A percentile compares a stretch with the other conserved stretches of the same genome.
These are phyloP conservation scores for peach (Prunus persica) DNA, from an alignment of 306 rosid species.

Conservation along the genomic window DNA sequence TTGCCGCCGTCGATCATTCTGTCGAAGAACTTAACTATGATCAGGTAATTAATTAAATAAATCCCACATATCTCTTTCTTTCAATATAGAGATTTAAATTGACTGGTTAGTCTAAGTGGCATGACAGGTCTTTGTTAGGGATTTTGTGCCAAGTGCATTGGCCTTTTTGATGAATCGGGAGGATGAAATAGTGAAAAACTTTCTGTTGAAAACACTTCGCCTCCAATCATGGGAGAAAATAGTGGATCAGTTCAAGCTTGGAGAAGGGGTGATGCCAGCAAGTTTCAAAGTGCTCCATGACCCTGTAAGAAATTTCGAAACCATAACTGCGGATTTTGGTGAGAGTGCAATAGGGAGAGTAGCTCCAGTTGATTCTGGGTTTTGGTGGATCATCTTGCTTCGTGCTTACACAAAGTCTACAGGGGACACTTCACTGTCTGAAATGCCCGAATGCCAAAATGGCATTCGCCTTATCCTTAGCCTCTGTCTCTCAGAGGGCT, in stretches of 20 bases:
- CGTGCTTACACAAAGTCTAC: conserved; percentile 43
- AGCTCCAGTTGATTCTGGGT: conserved; percentile 42
- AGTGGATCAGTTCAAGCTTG: conserved; percentile 35
- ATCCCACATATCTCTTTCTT: not conserved
- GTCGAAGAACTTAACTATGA: conserved; percentile 35
- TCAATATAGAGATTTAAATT: too few relatives aligned
- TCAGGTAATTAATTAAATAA: conserved; percentile 19
- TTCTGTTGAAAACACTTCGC: conserved; percentile 35
- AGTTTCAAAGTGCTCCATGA: conserved; percentile 39
- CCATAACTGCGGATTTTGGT: conserved; percentile 30
- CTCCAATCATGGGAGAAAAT: conserved; percentile 33
- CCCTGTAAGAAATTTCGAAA: conserved; percentile 19
- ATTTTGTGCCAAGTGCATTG: conserved; percentile 40
- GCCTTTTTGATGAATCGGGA: conserved; percentile 40
- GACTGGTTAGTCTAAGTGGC: not conserved
- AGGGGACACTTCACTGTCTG: conserved; percentile 31
- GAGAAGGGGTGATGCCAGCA: conserved; percentile 40
- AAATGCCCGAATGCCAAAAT: conserved; percentile 38
- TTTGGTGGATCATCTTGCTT: conserved; percentile 39
- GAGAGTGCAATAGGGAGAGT: conserved; percentile 42
- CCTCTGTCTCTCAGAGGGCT: conserved; percentile 36
- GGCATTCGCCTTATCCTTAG: conserved; percentile 33
- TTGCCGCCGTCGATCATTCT: conserved; percentile 28
- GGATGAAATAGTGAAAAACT: conserved; percentile 26
- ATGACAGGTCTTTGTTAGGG: conserved; percentile 34